phyloP scores from a whole-genome alignment of 495 filamentous ascomycete genomes.

The Monascus purpureus region DNA sequence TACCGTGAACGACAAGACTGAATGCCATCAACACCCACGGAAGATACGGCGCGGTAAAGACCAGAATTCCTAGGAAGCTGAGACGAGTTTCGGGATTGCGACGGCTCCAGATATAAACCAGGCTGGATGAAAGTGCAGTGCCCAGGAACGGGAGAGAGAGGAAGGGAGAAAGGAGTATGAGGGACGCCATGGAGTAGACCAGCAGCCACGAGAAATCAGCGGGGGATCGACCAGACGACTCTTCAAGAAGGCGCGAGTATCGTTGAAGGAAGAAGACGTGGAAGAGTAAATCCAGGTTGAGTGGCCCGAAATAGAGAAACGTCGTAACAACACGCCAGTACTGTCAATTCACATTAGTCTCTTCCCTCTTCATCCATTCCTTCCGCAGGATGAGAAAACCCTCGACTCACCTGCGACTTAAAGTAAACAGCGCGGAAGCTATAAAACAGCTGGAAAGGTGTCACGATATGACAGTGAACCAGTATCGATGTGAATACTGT shows the following conservation, averaged over 20 bases:
- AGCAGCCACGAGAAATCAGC: conserved; percentile 93
- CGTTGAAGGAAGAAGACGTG: conserved; percentile 98
- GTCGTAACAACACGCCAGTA: conserved; percentile 94
- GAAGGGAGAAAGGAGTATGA: conserved; percentile 65
- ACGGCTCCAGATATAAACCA: conserved; percentile 98
- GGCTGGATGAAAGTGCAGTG: conserved; percentile 69
- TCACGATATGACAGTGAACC: conserved; percentile 83
- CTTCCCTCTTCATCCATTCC: not conserved
- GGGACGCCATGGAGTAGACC: conserved; percentile 62
- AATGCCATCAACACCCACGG: conserved; percentile 95
- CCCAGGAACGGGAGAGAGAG: conserved; percentile 87
- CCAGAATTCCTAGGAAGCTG: conserved; percentile 78
- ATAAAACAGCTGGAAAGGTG: conserved; percentile 91
- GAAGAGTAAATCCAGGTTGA: conserved; percentile 90
- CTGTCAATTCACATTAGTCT: conserved; percentile 26
- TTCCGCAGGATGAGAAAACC: too few relatives aligned
- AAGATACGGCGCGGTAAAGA: conserved; percentile 87
- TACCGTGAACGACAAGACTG: conserved; percentile 71
- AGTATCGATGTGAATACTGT: conserved; percentile 79
- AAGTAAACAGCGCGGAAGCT: conserved; percentile 83
- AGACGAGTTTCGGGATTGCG: conserved; percentile 84
- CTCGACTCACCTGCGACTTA: conserved; percentile 59
- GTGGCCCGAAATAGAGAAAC: conserved; percentile 92
- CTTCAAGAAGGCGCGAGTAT: conserved; percentile 90
- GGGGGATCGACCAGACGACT: conserved; percentile 75